Percentiles rank a stretch among this genome's conserved stretches.
phyloP scores from a whole-genome alignment of 2,329 filamentous ascomycete species.

The Coniochaeta sp. region DNA sequence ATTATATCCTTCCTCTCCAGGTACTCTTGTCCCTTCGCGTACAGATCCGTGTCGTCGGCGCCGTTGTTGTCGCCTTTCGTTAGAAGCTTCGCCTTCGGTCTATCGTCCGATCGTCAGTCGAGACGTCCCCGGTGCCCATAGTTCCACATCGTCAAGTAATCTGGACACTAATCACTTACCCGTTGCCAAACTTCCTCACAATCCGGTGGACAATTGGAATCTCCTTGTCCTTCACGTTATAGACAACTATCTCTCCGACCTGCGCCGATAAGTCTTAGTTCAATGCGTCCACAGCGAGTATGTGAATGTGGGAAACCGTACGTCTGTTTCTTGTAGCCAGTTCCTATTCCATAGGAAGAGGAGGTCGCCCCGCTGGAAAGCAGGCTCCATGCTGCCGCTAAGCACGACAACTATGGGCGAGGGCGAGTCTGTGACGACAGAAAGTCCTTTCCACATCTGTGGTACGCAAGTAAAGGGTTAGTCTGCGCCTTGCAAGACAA shows the following conservation, averaged over 20 bases:
- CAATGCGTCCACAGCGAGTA: conserved; percentile 10
- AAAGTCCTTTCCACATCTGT: conserved; percentile 81
- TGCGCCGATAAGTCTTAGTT: neutral
- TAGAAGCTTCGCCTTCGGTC: conserved; percentile 61
- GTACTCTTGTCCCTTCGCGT: conserved; percentile 80
- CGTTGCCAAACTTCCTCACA: conserved; percentile 62
- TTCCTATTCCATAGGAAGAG: conserved; percentile 72
- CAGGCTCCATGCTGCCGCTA: conserved; percentile 77
- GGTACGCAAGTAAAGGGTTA: conserved; percentile 7
- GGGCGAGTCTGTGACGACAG: conserved; percentile 65
- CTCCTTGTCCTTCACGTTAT: conserved; percentile 84
- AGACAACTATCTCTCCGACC: conserved; percentile 43
- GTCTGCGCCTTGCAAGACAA: conserved; percentile 1
- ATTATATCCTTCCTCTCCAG: conserved; percentile 85
- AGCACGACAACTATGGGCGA: conserved; percentile 79
- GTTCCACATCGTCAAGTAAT: neutral
- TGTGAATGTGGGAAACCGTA: neutral
- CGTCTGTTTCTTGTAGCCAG: conserved; percentile 43
- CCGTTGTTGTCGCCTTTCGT: conserved; percentile 98
- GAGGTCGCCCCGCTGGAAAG: conserved; percentile 71
- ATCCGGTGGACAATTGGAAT: conserved; percentile 96
- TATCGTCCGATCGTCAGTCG: conserved; percentile 16
- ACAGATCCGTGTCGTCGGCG: conserved; percentile 84
- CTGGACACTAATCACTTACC: conserved; percentile 32
- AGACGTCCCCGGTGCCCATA: neutral